phyloP scores from a whole-genome alignment of 768 basidiomycete species.

The Rhizopogon rudus region DNA sequence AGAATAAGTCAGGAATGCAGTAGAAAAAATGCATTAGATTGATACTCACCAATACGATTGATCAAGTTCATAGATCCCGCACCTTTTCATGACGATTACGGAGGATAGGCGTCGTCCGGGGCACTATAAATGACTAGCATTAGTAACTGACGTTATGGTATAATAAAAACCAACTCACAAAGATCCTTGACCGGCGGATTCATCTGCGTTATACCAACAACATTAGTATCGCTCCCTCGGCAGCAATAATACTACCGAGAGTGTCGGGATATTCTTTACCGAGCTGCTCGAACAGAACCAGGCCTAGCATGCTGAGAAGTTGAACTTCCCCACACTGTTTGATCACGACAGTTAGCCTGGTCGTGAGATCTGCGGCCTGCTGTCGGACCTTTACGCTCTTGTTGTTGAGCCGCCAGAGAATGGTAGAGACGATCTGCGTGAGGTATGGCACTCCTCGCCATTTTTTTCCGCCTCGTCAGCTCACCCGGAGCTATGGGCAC shows the following conservation, averaged over 20 bases:
- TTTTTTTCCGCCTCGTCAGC: slow-evolving; percentile 27
- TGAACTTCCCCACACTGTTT: slow-evolving; percentile 98
- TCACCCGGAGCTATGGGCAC: slow-evolving; percentile 36
- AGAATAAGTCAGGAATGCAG: neutral
- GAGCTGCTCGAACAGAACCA: slow-evolving; percentile 96
- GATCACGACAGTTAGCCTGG: slow-evolving; percentile 94
- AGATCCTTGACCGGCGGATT: slow-evolving; percentile 99
- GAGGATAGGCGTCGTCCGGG: slow-evolving; percentile 99
- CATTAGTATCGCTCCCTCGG: slow-evolving; percentile 99
- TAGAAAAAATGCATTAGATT: neutral
- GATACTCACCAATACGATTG: slow-evolving; percentile 74
- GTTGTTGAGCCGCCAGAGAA: slow-evolving; percentile 28
- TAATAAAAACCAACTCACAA: slow-evolving; percentile 45
- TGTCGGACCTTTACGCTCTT: slow-evolving; percentile 99
- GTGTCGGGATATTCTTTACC: slow-evolving; percentile 99
- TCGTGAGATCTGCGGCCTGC: slow-evolving; percentile 97
- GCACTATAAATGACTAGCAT: slow-evolving; percentile 50
- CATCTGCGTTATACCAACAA: slow-evolving; percentile 99
- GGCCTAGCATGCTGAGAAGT: slow-evolving; percentile 90
- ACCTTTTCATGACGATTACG: too few relatives aligned
- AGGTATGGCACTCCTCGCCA: neutral
- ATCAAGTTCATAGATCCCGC: slow-evolving; percentile 99
- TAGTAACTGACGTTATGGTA: neutral
- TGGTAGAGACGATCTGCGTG: too few relatives aligned
- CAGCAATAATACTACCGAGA: slow-evolving; percentile 97